Percentiles rank a stretch among this genome's conserved stretches.
Evolutionary conservation across 345 rosid genomes (phyloP).

Genomic region (Luvunga scandens): DNA sequence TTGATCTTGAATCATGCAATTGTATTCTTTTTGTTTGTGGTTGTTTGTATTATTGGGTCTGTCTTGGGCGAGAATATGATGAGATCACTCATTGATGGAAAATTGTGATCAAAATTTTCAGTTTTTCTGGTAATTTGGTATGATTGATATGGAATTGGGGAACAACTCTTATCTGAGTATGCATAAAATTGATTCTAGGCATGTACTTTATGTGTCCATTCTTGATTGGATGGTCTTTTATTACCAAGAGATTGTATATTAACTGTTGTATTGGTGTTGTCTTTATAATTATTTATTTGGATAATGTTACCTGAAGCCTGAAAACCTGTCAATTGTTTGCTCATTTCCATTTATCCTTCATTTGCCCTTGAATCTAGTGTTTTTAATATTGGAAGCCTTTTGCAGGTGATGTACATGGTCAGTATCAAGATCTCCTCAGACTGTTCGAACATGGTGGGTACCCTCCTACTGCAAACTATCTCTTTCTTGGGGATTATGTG

Average conservation of each 20-base stretch:
- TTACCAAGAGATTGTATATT: background rate
- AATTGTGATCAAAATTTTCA: background rate
- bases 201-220: background rate
- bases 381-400: conserved; percentile 17
- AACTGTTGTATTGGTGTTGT: background rate
- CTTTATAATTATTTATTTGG: background rate
- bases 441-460: conserved; percentile 82
- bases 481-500: conserved; percentile 94
- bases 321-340: background rate
- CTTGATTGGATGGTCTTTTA: conserved; percentile 9
- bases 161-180: background rate
- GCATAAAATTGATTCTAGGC: background rate
- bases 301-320: background rate
- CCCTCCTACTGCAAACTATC: conserved; percentile 88
- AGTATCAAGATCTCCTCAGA: conserved; percentile 89
- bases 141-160: background rate
- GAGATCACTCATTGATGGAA: background rate
- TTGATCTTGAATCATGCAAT: background rate
- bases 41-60: background rate
- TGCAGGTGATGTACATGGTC: conserved; percentile 96
- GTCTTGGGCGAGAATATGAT: background rate
- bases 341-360: background rate
- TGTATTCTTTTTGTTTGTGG: background rate
- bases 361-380: background rate
- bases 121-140: background rate